Percentiles rank a stretch among this genome's conserved stretches.
Conservation (phyloP, 768 basidiomycete genomes). For the Tulasnella calospora region DNA sequence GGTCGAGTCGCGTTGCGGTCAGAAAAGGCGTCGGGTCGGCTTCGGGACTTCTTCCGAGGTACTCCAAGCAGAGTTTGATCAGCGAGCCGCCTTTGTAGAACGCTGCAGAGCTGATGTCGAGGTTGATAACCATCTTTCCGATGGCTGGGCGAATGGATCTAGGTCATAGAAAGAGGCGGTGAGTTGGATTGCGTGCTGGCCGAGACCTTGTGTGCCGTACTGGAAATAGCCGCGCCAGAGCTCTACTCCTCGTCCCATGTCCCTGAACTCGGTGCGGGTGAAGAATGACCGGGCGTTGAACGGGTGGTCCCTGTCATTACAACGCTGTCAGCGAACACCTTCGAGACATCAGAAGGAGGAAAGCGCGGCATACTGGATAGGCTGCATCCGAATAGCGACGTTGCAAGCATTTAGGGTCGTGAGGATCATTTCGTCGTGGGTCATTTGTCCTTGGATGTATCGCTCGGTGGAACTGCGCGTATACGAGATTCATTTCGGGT, state of each 20-base stretch:
- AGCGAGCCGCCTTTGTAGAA: slow-evolving; percentile 60
- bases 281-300: slow-evolving; percentile 75
- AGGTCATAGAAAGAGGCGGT: not conserved
- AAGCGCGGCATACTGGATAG: slow-evolving; percentile 42
- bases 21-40: slow-evolving; percentile 34
- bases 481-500: not conserved
- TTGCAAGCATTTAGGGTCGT: slow-evolving; percentile 62
- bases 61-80: slow-evolving; percentile 54
- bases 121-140: slow-evolving; percentile 61
- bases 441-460: slow-evolving; percentile 61
- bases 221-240: slow-evolving; percentile 82
- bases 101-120: slow-evolving; percentile 71
- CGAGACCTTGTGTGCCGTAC: slow-evolving; percentile 26
- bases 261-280: slow-evolving; percentile 49
- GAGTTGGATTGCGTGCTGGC: not conserved
- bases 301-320: slow-evolving; percentile 45
- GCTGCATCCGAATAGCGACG: slow-evolving; percentile 70
- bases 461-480: slow-evolving; percentile 48
- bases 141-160: slow-evolving; percentile 61
- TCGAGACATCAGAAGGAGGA: not conserved
- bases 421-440: slow-evolving; percentile 60
- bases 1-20: slow-evolving; percentile 32
- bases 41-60: slow-evolving; percentile 42
- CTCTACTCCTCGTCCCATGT: slow-evolving; percentile 53
- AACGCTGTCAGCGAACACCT: not conserved